These are phyloP conservation scores for Panellus pusillus DNA, from an alignment of 768 basidiomycete genomes.

Conservation along the genomic window DNA sequence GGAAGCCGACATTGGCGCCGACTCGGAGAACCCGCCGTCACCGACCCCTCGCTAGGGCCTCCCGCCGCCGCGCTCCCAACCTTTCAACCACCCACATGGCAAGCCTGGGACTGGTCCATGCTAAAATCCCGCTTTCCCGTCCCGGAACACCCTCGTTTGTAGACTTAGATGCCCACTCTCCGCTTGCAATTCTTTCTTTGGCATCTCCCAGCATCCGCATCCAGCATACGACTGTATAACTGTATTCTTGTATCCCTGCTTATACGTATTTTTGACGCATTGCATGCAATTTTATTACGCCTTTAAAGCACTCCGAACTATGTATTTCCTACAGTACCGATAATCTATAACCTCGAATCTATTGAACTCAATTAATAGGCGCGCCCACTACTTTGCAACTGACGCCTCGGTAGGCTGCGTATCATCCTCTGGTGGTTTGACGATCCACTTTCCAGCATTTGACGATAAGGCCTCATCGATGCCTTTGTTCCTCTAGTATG, in stretches of 20 bases:
- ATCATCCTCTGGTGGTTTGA: slow-evolving; percentile 47
- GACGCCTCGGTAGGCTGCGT: slow-evolving; percentile 18
- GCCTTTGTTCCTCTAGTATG: slow-evolving; percentile 46
- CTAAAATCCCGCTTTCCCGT: slow-evolving; percentile 10
- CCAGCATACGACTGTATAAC: slow-evolving; percentile 4
- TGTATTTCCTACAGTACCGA: slow-evolving; percentile 8
- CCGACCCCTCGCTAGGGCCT: background rate
- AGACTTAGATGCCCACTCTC: background rate
- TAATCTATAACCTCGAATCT: too few relatives aligned
- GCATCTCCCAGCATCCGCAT: background rate
- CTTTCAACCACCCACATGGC: slow-evolving; percentile 25
- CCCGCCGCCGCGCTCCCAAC: background rate
- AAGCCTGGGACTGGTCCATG: slow-evolving; percentile 44
- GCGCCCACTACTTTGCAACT: slow-evolving; percentile 1
- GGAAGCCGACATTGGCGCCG: background rate
- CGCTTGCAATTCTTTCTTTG: background rate
- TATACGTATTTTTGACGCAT: background rate
- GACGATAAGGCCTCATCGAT: slow-evolving; percentile 43
- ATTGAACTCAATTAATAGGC: background rate
- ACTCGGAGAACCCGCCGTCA: background rate
- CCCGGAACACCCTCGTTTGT: background rate
- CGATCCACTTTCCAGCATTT: slow-evolving; percentile 59
- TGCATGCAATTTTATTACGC: background rate
- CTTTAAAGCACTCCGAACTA: background rate
- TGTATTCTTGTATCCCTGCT: slow-evolving; percentile 4